Evolutionary conservation across 1,284 basidiomycete species (phyloP).

Genomic region (Bondarzewia mesenterica): DNA sequence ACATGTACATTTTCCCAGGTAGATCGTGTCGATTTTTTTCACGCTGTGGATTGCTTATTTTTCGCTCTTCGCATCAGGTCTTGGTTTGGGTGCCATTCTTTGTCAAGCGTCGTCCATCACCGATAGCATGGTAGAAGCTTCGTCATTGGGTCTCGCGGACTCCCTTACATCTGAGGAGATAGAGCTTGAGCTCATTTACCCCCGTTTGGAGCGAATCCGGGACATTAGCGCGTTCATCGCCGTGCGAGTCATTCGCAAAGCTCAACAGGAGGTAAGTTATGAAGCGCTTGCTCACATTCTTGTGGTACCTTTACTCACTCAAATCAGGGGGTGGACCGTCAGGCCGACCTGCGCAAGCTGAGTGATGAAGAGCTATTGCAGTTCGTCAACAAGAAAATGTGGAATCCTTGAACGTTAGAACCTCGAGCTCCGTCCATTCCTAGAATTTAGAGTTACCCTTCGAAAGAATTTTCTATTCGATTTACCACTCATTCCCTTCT

Average conservation of each 20-base stretch:
- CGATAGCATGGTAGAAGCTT: slow-evolving; percentile 76
- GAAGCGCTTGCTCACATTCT: background rate
- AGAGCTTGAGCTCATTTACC: slow-evolving; percentile 61
- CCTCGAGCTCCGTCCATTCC: no score
- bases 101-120: slow-evolving; percentile 60
- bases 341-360: slow-evolving; percentile 44
- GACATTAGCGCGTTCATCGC: slow-evolving; percentile 79
- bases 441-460: no score
- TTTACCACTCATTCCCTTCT: background rate
- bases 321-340: slow-evolving; percentile 51
- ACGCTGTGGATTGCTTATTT: slow-evolving; percentile 9
- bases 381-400: slow-evolving; percentile 61
- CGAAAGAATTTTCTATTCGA: no score
- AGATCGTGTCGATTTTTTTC: slow-evolving; percentile 17
- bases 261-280: slow-evolving; percentile 60
- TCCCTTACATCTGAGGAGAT: slow-evolving; percentile 72
- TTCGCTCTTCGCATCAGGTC: slow-evolving; percentile 34
- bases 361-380: slow-evolving; percentile 45
- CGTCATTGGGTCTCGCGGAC: slow-evolving; percentile 71
- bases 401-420: slow-evolving; percentile 47
- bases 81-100: slow-evolving; percentile 77
- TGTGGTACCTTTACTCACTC: background rate
- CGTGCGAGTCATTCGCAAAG: slow-evolving; percentile 63
- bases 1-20: slow-evolving; percentile 80
- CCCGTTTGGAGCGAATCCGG: slow-evolving; percentile 71